phyloP scores from a whole-genome alignment of 129 eudicot genomes.

The Flaveria linearis region DNA sequence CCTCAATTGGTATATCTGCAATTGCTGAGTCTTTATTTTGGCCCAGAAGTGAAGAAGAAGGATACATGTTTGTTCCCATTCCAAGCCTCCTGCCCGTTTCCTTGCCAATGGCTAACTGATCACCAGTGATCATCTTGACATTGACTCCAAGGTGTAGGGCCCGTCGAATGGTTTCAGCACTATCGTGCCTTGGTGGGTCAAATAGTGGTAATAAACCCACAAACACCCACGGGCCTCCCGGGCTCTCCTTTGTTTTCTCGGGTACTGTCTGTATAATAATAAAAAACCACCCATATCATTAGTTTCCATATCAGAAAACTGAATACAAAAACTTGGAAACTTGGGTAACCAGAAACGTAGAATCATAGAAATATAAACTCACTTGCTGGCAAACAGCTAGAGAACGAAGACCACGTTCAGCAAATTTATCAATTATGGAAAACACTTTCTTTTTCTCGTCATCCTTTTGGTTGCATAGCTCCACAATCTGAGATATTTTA shows the following conservation, averaged over 20 bases:
- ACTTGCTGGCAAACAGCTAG: constrained; percentile 75
- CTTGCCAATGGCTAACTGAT: constrained; percentile 91
- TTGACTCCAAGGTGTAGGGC: constrained; percentile 88
- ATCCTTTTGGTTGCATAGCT: constrained; percentile 55
- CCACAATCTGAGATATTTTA: constrained; percentile 53
- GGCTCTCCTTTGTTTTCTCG: constrained; percentile 78
- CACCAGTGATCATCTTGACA: constrained; percentile 97
- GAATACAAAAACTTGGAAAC: neutral
- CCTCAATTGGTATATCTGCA: constrained; percentile 75
- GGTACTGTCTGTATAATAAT: constrained; percentile 54
- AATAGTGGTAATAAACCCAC: constrained; percentile 86
- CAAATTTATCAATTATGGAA: constrained; percentile 77
- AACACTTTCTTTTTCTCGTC: constrained; percentile 65
- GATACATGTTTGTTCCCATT: constrained; percentile 95
- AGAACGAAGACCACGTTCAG: constrained; percentile 93
- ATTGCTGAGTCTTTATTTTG: constrained; percentile 65
- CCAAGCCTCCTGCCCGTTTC: constrained; percentile 92
- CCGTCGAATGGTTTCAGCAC: constrained; percentile 88
- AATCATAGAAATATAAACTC: constrained; percentile 1
- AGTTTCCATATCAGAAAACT: neutral
- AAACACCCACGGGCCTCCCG: constrained; percentile 79
- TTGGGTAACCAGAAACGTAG: too few species aligned
- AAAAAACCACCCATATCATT: neutral
- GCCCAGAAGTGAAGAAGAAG: constrained; percentile 90
- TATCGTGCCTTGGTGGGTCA: constrained; percentile 94